Evolutionary conservation across 768 basidiomycete species (phyloP).

Genomic region (Phlegmacium glaucopus): DNA sequence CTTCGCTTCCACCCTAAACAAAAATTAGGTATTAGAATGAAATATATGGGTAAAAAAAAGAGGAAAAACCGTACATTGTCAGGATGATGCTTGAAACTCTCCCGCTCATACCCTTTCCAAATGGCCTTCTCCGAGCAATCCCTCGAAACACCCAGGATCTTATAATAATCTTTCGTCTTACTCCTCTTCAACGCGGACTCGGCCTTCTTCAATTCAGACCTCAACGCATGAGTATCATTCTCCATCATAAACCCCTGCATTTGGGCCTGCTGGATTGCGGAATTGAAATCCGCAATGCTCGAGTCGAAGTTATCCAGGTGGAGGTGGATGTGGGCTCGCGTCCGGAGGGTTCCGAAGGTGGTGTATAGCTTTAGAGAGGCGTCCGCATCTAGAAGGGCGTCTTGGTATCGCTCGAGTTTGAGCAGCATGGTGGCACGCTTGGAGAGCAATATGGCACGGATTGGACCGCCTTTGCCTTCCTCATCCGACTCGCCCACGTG

Average conservation of each 20-base stretch:
- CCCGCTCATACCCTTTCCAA: slow-evolving; percentile 88
- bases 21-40: slow-evolving; percentile 3
- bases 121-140: slow-evolving; percentile 71
- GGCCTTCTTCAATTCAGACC: slow-evolving; percentile 71
- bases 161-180: slow-evolving; percentile 89
- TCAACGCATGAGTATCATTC: slow-evolving; percentile 59
- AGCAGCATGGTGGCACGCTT: slow-evolving; percentile 82
- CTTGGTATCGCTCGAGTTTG: slow-evolving; percentile 64
- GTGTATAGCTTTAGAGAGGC: slow-evolving; percentile 60
- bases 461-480: slow-evolving; percentile 77
- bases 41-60: slow-evolving; percentile 7
- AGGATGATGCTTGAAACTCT: slow-evolving; percentile 82
- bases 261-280: slow-evolving; percentile 71
- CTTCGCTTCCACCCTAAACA: slow-evolving; percentile 84
- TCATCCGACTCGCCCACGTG: slow-evolving; percentile 65
- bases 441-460: slow-evolving; percentile 75
- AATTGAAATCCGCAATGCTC: slow-evolving; percentile 71
- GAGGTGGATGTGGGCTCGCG: slow-evolving; percentile 77
- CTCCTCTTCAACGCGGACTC: slow-evolving; percentile 80
- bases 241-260: slow-evolving; percentile 55
- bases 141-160: slow-evolving; percentile 64
- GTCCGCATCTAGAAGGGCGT: slow-evolving; percentile 71
- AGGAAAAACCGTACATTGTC: slow-evolving; percentile 56
- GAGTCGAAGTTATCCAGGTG: slow-evolving; percentile 72
- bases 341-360: slow-evolving; percentile 80